Evolutionary conservation across 225 moss, liverwort and hornwort species (phyloP), one percentile per base, ranked within the genome.

Genomic region (Climacium dendroides): DNA sequence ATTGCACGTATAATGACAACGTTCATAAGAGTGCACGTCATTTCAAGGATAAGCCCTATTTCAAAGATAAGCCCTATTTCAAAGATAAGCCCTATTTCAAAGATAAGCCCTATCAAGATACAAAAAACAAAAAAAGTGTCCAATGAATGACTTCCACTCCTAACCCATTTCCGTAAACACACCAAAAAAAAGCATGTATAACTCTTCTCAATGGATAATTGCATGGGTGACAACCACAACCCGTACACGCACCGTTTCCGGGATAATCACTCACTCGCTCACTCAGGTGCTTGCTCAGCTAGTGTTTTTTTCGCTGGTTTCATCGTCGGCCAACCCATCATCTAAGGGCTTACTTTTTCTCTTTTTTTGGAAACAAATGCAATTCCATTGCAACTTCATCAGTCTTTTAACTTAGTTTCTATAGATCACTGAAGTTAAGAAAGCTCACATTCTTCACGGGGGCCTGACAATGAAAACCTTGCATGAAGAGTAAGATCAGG

Each of bases 181-280:
- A 45, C 45, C 2, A 26, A 29, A 17, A 45, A 45, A 28, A 39
- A n/a, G n/a, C 16, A 3, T 7, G 18, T 11, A 7, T 28, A 28
- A 4, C 10, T 43, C 29, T 73, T 29, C 1, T 7, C 47, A 73
- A 73, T 17, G 47, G 74, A 74, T 74, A 74, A 74, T 20, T 74
- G 32, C 47, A 55, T 10, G 7, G 11, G 5, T 10, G 37, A 17
- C 18, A 25, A 54, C 53, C 4, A 6, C 4, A 1, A n/a, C 1
- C 1, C 7, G 22, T 55, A 54, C 6, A 3, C 6, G 0, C 26
- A 6, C 78, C 5, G 0, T 37, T 55, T 76, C 15, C 12, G 0
- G 24, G 76, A 35, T 75, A 25, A 50, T n/a, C n/a, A n/a, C n/a
- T n/a, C n/a, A n/a, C 3, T 13, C 14, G 3, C 63, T 45, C 4